Conservation (phyloP, 2,329 filamentous ascomycete genomes). For the Coniosporium tulheliwenetii region DNA sequence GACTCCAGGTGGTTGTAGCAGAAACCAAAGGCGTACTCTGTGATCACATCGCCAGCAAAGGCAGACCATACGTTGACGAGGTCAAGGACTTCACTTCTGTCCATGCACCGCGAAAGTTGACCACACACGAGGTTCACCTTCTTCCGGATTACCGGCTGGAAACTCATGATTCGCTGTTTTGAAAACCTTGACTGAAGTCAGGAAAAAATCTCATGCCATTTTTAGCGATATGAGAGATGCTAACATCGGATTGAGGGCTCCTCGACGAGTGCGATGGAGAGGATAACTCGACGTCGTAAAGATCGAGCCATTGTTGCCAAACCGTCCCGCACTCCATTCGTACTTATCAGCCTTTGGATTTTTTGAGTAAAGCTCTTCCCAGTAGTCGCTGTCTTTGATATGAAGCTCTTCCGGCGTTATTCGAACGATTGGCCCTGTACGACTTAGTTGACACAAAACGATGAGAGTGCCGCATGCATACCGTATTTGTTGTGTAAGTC, state of each 20-base stretch:
- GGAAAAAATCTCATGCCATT: too few species aligned
- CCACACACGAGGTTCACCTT: constrained; percentile 14
- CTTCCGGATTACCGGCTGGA: constrained; percentile 21
- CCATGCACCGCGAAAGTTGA: constrained; percentile 7
- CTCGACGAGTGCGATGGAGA: constrained; percentile 25
- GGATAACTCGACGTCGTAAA: constrained; percentile 22
- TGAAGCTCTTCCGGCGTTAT: constrained; percentile 22
- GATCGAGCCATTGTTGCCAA: constrained; percentile 6
- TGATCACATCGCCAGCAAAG: constrained; percentile 20
- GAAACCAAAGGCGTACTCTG: constrained; percentile 18
- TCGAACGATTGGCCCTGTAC: constrained; percentile 18
- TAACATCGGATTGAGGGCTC: constrained; percentile 22
- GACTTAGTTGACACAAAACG: too few species aligned
- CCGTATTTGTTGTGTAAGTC: too few species aligned
- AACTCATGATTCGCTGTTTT: constrained; percentile 16
- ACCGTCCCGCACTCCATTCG: constrained; percentile 4
- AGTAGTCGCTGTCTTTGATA: constrained; percentile 17
- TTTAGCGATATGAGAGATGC: too few species aligned
- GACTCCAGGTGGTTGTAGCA: constrained; percentile 1
- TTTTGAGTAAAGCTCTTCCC: constrained; percentile 16
- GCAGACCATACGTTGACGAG: constrained; percentile 9
- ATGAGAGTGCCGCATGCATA: too few species aligned
- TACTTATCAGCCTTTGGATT: constrained; percentile 10
- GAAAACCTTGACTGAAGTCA: constrained; percentile 17
- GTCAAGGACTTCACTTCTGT: constrained; percentile 2